Percentiles rank a stretch among this genome's conserved stretches.
phyloP scores from a whole-genome alignment of 306 rosid genomes.

The Gleditsia sinensis region DNA sequence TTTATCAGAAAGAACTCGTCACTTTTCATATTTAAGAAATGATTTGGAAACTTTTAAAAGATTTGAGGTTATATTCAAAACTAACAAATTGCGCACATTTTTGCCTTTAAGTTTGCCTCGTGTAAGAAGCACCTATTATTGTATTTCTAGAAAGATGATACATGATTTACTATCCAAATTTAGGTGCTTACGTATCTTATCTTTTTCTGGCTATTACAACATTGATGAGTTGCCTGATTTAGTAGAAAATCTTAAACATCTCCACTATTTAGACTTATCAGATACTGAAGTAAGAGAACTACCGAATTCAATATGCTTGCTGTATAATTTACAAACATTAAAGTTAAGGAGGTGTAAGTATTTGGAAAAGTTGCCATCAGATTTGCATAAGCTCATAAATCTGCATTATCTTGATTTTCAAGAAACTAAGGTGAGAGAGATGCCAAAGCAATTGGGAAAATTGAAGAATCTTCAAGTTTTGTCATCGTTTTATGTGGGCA shows the following conservation, averaged over 20 bases:
- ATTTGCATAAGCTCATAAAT: background rate
- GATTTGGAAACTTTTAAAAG: background rate
- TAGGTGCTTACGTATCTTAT: slow-evolving; percentile 12
- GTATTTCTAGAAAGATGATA: background rate
- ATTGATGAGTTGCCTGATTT: background rate
- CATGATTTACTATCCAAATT: background rate
- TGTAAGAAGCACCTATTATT: accelerated
- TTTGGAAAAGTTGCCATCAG: background rate
- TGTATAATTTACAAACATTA: slow-evolving; percentile 34
- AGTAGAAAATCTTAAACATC: slow-evolving; percentile 18
- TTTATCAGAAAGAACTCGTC: background rate
- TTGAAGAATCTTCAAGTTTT: background rate
- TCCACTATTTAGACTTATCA: slow-evolving; percentile 33
- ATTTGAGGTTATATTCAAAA: background rate
- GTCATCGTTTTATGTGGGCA: background rate
- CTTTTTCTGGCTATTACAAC: background rate
- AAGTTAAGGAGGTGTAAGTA: background rate
- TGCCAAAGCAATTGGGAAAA: background rate
- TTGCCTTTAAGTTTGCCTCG: background rate
- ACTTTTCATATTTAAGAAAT: background rate
- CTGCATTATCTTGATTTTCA: background rate
- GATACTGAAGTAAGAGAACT: background rate
- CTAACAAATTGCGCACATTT: background rate
- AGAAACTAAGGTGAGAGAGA: background rate
- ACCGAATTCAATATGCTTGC: slow-evolving; percentile 22